These are phyloP conservation scores for Hippophae rhamnoides DNA, from an alignment of 306 rosid species.

Conservation along the genomic window DNA sequence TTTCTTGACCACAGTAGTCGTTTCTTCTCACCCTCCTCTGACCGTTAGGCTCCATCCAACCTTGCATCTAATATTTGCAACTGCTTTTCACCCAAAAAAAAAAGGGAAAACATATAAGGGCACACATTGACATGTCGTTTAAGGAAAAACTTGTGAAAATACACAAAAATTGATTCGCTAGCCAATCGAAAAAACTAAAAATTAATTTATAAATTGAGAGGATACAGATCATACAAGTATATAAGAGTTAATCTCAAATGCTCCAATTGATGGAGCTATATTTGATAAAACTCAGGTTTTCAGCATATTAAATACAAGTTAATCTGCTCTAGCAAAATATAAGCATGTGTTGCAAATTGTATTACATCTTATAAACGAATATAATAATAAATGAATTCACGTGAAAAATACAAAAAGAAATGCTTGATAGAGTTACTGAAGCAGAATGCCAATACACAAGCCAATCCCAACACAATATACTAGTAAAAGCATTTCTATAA, in stretches of 20 bases:
- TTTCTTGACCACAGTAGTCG: slow-evolving; percentile 44
- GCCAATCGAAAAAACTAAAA: neutral
- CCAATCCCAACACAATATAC: too few species aligned
- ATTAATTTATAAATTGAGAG: neutral
- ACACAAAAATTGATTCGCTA: neutral
- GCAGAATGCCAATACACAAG: too few species aligned
- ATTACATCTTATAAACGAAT: too few species aligned
- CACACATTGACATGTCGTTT: neutral
- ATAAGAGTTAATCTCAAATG: neutral
- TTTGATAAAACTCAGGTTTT: too few species aligned
- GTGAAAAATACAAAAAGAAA: too few species aligned
- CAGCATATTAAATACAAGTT: too few species aligned
- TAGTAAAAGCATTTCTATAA: too few species aligned
- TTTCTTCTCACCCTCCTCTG: slow-evolving; percentile 46
- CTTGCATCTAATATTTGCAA: slow-evolving; percentile 9
- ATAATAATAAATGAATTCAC: too few species aligned
- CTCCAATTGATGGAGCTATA: neutral
- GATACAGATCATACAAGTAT: neutral
- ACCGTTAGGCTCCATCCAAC: slow-evolving; percentile 65
- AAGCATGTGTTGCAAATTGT: too few species aligned
- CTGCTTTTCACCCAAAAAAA: neutral
- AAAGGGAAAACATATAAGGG: neutral
- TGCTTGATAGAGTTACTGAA: too few species aligned
- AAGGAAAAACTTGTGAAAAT: neutral
- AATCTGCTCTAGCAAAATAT: too few species aligned